These are phyloP conservation scores for Cryptococcus sp. DNA, from an alignment of 1,284 basidiomycete species.

Conservation along the genomic window DNA sequence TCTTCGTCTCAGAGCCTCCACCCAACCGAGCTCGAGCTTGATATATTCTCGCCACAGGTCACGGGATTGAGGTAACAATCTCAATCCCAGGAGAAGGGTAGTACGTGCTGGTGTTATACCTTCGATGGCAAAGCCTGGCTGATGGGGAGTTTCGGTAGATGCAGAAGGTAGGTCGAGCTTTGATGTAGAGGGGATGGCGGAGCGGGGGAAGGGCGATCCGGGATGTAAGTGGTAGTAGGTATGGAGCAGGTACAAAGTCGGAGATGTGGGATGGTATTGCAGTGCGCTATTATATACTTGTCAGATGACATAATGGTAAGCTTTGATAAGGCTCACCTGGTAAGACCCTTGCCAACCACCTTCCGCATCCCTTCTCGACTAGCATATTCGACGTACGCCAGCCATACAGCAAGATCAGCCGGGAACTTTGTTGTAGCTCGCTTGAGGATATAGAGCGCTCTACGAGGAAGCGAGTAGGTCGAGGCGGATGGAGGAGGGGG, in stretches of 20 bases:
- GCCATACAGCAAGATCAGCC: constrained; percentile 81
- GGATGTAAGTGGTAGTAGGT: constrained; percentile 80
- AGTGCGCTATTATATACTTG: constrained; percentile 64
- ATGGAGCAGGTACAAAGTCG: constrained; percentile 80
- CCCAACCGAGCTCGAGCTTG: constrained; percentile 85
- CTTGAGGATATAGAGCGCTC: constrained; percentile 88
- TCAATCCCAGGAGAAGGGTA: constrained; percentile 80
- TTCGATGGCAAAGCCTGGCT: constrained; percentile 47
- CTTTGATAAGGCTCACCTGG: constrained; percentile 60
- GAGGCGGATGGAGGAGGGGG: constrained; percentile 66
- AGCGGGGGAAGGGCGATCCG: constrained; percentile 65
- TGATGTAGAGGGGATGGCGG: constrained; percentile 37
- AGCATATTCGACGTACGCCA: constrained; percentile 82
- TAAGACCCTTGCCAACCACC: constrained; percentile 68
- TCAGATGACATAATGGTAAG: neutral
- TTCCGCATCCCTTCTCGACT: constrained; percentile 76
- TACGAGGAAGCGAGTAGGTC: constrained; percentile 75
- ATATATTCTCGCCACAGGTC: constrained; percentile 86
- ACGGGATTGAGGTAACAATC: constrained; percentile 68
- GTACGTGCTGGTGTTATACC: constrained; percentile 67
- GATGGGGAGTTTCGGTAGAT: constrained; percentile 6
- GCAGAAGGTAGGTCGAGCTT: constrained; percentile 35
- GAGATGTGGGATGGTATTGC: constrained; percentile 78
- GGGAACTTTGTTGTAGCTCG: constrained; percentile 87
- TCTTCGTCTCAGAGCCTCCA: constrained; percentile 76